Evolutionary conservation across 2,329 filamentous ascomycete genomes (phyloP).

Genomic region (Neofusicoccum cordaticola): DNA sequence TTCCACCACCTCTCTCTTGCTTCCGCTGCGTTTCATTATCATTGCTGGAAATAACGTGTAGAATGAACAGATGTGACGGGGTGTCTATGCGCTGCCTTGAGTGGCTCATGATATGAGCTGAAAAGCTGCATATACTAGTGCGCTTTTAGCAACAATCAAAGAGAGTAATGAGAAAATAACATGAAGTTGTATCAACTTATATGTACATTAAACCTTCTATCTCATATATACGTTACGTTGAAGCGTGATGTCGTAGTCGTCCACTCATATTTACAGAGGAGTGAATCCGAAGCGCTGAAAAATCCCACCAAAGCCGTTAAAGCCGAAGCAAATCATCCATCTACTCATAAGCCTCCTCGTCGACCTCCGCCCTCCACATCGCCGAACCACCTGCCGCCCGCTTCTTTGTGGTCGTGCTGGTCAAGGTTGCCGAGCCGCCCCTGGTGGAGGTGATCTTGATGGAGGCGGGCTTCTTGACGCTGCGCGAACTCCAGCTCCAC

Average conservation of each 20-base stretch:
- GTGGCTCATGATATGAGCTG: too few relatives aligned
- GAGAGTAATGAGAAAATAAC: too few relatives aligned
- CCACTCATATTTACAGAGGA: background rate
- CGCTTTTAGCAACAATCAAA: too few relatives aligned
- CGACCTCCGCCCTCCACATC: background rate
- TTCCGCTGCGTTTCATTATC: too few relatives aligned
- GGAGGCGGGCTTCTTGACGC: slow-evolving; percentile 28
- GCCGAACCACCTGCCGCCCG: slow-evolving; percentile 14
- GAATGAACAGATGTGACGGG: too few relatives aligned
- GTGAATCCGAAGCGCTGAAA: background rate
- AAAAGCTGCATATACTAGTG: too few relatives aligned
- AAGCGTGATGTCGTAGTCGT: background rate
- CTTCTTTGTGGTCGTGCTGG: slow-evolving; percentile 24
- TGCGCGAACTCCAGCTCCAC: slow-evolving; percentile 28
- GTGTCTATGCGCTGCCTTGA: too few relatives aligned
- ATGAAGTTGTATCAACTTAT: background rate
- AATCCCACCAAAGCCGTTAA: background rate
- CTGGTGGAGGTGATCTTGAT: slow-evolving; percentile 29
- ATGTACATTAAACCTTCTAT: background rate
- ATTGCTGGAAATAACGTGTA: too few relatives aligned
- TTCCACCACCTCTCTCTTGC: too few relatives aligned
- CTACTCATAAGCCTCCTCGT: background rate
- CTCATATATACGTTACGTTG: background rate
- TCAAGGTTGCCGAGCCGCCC: slow-evolving; percentile 23
- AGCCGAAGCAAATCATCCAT: background rate